Base-by-base conservation (phyloP, 202 grass and related monocot genomes). In the Digitaria exilis region DNA sequence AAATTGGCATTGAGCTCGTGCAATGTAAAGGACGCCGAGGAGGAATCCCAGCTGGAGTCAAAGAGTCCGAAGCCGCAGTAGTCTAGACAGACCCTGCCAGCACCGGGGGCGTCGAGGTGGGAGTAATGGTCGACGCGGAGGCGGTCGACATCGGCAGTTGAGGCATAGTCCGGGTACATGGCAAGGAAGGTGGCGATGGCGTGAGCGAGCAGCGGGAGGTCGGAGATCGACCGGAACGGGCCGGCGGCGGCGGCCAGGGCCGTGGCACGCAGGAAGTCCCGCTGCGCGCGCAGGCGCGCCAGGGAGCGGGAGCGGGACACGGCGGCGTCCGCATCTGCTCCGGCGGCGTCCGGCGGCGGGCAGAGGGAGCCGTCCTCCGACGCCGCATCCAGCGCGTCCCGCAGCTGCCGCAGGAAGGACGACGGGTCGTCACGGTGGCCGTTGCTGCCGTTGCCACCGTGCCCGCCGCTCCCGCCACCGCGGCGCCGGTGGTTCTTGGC, bases 51-150 rank as follows among this genome's bases (percentile, higher is more conserved):
- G 57, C 82, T 74, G 73, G 94, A 85, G 73, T 90, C 92, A 69
- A 96, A 98, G 75, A 99, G 91, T 34, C 97, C 97, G 32, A 96
- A 99, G 15, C 97, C 97, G 17, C 97, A 99, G 90, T 99, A 99
- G 80, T 99, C 97, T 2, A 99, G 91, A 82, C 93, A 96, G 65
- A 94, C 91, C 89, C 92, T 96, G 83, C 70, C 84, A 15, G 85
- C 82, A 9, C 69, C 76, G 1, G 85, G 65, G 18, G 89, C 95
- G 62, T 83, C 83, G 12, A 96, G 93, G 69, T 99, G 97, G 60
- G 86, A 92, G 54, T 99, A 99, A 49, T 99, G 91, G 25, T 92
- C 91, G 11, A 72, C 37, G 12, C 97, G 94, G 60, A 99, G 91
- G 43, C 89, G 87, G 78, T 99, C 97, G 17, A 96, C 89, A 57